Evolutionary conservation across 305 asterid genomes (phyloP).

Genomic region (Solanum hybrid): DNA sequence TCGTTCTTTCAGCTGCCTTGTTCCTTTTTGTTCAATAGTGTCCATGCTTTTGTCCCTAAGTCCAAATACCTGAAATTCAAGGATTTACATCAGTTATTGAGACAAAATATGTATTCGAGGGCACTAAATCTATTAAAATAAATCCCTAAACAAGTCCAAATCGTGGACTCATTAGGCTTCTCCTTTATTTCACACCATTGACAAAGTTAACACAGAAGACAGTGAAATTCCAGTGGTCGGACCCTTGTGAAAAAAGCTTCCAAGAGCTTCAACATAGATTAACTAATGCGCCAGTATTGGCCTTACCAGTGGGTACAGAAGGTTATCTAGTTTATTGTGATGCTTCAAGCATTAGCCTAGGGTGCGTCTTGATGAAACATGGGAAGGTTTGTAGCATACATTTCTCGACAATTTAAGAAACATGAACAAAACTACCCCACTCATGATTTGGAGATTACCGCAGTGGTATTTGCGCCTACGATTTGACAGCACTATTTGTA

Average conservation of each 20-base stretch:
- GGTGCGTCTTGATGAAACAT: background rate
- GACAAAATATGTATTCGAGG: too few relatives aligned
- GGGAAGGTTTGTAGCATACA: background rate
- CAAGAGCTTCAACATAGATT: background rate
- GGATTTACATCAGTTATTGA: too few relatives aligned
- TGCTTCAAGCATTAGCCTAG: background rate
- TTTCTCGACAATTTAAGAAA: background rate
- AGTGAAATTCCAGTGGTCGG: background rate
- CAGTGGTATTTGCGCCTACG: background rate
- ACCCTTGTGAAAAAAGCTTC: background rate
- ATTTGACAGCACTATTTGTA: too few relatives aligned
- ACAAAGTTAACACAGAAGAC: too few relatives aligned
- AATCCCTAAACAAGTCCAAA: too few relatives aligned
- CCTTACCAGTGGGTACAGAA: background rate
- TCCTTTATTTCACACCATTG: too few relatives aligned
- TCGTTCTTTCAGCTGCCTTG: too few relatives aligned
- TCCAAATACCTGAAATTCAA: too few relatives aligned
- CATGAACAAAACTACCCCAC: background rate
- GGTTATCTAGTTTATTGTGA: background rate
- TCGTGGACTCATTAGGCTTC: too few relatives aligned
- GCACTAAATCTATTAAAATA: too few relatives aligned
- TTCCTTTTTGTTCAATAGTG: too few relatives aligned
- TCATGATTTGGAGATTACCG: background rate
- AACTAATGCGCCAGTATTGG: background rate
- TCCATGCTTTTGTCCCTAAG: too few relatives aligned